Evolutionary conservation across 192 early-diverging fungal genomes (phyloP).

Genomic region (Endogone sp.): DNA sequence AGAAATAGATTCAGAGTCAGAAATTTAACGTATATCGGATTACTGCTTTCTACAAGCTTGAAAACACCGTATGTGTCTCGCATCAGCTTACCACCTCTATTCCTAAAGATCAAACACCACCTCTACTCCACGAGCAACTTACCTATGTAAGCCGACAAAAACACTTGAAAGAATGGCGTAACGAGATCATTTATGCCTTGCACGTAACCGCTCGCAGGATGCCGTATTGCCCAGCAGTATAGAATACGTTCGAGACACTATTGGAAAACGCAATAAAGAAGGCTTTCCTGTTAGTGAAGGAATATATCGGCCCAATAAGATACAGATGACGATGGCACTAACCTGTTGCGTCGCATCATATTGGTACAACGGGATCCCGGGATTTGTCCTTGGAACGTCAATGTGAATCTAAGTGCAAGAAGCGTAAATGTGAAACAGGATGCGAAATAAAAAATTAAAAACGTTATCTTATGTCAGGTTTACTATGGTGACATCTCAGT

Average conservation of each 20-base stretch:
- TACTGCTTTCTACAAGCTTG: neutral
- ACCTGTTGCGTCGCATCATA: conserved; percentile 76
- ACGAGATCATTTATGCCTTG: conserved; percentile 99
- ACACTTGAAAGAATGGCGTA: conserved; percentile 95
- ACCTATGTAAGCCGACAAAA: conserved; percentile 71
- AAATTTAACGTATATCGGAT: too few relatives aligned
- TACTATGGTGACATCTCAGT: too few relatives aligned
- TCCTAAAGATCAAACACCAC: too few relatives aligned
- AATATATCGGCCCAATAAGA: neutral
- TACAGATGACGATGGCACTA: neutral
- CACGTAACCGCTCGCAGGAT: conserved; percentile 98
- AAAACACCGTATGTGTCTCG: neutral
- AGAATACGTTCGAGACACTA: conserved; percentile 89
- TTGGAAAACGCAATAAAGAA: conserved; percentile 9
- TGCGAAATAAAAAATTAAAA: too few relatives aligned
- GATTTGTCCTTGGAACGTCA: conserved; percentile 89
- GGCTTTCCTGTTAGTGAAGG: neutral
- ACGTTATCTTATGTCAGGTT: too few relatives aligned
- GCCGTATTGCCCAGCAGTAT: conserved; percentile 96
- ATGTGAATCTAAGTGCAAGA: conserved; percentile 84
- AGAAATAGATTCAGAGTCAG: neutral
- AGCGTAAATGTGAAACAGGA: too few relatives aligned
- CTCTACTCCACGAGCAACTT: too few relatives aligned
- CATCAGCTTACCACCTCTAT: too few relatives aligned
- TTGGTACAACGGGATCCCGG: conserved; percentile 84